These are phyloP conservation scores for Beauveria sp. DNA, from an alignment of 2,329 filamentous ascomycete species.

Conservation along the genomic window DNA sequence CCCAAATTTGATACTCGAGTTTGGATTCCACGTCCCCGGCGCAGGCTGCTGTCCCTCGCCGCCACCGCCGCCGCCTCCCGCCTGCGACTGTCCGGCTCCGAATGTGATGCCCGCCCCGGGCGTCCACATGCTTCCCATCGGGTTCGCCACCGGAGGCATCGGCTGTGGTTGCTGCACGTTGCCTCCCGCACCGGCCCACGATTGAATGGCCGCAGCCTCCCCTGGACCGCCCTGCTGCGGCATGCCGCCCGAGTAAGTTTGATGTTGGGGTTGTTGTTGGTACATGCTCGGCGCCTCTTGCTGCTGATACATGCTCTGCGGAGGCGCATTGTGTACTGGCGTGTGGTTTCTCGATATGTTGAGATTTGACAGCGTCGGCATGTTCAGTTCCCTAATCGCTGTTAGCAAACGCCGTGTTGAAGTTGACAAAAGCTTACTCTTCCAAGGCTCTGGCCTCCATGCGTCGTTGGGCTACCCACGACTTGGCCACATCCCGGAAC, in stretches of 20 bases:
- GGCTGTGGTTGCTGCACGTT: conserved; percentile 49
- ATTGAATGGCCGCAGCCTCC: conserved; percentile 43
- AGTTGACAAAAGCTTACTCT: conserved; percentile 43
- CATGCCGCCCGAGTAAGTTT: conserved; percentile 14
- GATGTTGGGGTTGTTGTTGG: conserved; percentile 12
- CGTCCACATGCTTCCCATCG: conserved; percentile 49
- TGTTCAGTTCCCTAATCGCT: conserved; percentile 38
- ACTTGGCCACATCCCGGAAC: conserved; percentile 71
- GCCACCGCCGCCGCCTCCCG: conserved; percentile 19
- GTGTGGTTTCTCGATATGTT: conserved; percentile 27
- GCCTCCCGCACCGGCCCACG: conserved; percentile 46
- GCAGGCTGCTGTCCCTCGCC: conserved; percentile 18
- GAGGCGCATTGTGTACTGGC: conserved; percentile 14
- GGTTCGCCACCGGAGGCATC: conserved; percentile 32
- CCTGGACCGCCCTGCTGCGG: conserved; percentile 11
- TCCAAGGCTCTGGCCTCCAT: conserved; percentile 75
- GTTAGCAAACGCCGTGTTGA: not conserved
- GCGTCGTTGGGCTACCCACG: conserved; percentile 73
- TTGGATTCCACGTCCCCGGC: conserved; percentile 51
- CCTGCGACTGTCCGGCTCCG: conserved; percentile 18
- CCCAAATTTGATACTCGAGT: conserved; percentile 49
- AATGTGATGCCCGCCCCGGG: conserved; percentile 79
- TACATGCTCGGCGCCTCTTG: not conserved
- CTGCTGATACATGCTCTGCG: conserved; percentile 5
- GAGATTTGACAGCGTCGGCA: conserved; percentile 42